Evolutionary conservation across 2,329 filamentous ascomycete species (phyloP).

Genomic region (Fusarium pininemorale): DNA sequence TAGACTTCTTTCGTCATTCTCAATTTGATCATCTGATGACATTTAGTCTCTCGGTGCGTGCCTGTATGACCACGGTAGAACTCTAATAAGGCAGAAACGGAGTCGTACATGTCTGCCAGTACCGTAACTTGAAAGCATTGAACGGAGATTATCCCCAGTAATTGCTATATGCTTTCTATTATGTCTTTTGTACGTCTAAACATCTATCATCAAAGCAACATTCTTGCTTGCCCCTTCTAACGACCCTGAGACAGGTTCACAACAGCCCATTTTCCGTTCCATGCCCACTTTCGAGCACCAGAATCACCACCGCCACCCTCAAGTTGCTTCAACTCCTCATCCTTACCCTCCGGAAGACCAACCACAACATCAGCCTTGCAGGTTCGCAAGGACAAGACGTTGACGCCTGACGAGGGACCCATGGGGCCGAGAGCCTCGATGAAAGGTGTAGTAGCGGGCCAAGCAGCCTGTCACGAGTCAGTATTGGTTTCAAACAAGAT

Average conservation of each 20-base stretch:
- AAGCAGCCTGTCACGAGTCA: slow-evolving; percentile 54
- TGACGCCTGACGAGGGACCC: slow-evolving; percentile 81
- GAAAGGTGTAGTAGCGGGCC: slow-evolving; percentile 91
- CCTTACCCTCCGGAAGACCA: slow-evolving; percentile 80
- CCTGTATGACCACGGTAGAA: not conserved
- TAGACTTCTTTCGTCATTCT: not conserved
- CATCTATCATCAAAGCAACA: slow-evolving; percentile 26
- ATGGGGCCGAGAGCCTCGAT: slow-evolving; percentile 84
- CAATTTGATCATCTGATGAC: not conserved
- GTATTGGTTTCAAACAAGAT: not conserved
- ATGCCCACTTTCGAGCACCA: slow-evolving; percentile 85
- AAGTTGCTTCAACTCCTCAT: slow-evolving; percentile 77
- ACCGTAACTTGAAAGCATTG: not conserved
- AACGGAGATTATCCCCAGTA: not conserved
- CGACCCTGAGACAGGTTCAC: slow-evolving; percentile 62
- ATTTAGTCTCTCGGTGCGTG: not conserved
- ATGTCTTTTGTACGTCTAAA: slow-evolving; percentile 15
- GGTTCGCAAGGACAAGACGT: slow-evolving; percentile 86
- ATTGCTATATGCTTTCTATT: not conserved
- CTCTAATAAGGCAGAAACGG: no score
- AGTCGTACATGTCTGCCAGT: no score
- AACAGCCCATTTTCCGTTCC: slow-evolving; percentile 97
- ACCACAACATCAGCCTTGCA: slow-evolving; percentile 98
- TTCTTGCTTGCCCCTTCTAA: slow-evolving; percentile 21
- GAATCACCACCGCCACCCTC: slow-evolving; percentile 77